Percentiles rank a stretch among this genome's conserved stretches.
Conservation (phyloP, 768 basidiomycete genomes). For the Krasilnikovozyma curviuscula region DNA sequence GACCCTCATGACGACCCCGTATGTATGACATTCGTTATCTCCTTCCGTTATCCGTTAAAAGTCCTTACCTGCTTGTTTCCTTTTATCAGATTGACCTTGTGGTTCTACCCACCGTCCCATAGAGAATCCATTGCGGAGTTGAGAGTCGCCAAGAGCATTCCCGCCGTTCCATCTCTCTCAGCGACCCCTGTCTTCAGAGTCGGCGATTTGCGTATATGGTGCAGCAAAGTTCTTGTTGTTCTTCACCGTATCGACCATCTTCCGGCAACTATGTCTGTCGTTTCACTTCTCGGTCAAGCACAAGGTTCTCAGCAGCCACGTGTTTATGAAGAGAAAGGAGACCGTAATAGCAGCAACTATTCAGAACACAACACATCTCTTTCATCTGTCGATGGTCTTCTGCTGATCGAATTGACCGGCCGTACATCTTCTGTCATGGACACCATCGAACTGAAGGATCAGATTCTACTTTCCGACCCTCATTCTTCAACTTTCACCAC, state of each 20-base stretch:
- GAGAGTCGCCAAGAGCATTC: no score
- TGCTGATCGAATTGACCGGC: conserved; percentile 62
- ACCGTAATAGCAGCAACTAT: conserved; percentile 14
- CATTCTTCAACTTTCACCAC: conserved; percentile 50
- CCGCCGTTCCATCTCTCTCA: not conserved
- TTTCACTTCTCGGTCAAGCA: conserved; percentile 44
- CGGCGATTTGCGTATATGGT: not conserved
- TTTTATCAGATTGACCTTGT: not conserved
- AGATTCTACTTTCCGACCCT: conserved; percentile 37
- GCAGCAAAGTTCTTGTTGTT: conserved; percentile 5
- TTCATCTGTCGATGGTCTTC: not conserved
- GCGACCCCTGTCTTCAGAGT: not conserved
- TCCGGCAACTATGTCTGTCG: conserved; percentile 71
- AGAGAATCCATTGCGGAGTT: not conserved
- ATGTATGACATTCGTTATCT: not conserved
- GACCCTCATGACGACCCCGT: not conserved
- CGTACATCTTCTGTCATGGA: conserved; percentile 74
- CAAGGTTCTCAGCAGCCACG: not conserved
- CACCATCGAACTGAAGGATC: conserved; percentile 41
- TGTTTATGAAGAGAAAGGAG: conserved; percentile 1
- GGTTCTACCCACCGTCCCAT: not conserved
- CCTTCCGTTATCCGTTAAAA: conserved; percentile 10
- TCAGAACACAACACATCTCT: conserved; percentile 48
- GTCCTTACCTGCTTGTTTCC: conserved; percentile 43
- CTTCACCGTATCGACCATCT: conserved; percentile 25